Evolutionary conservation across 192 early-diverging fungal species (phyloP), one percentile per base, ranked within the genome.

Genomic region (Podila horticola): DNA sequence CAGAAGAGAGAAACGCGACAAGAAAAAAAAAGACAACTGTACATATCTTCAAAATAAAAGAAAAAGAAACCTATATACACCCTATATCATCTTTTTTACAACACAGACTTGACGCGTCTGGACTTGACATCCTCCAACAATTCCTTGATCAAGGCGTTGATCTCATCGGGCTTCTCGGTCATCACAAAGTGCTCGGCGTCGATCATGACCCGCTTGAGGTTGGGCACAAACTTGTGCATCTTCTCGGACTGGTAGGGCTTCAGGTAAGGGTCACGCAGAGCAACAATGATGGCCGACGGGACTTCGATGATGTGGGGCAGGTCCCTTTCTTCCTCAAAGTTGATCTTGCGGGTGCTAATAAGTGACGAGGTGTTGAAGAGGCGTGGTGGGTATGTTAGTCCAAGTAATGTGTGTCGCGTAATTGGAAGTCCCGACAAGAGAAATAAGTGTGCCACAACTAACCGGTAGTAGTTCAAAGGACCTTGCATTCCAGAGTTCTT

Each of bases 401-500:
- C 34, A 36, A 8, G 34, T 36, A 36, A 9, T 36, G 3, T 36
- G 10, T 11, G 34, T 10, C 34, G 34, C 11, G 34, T 11, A 36
- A 0, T 10, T 36, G 34, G 8, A 36, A 11, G 41, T 45, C 15
- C 41, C 41, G 15, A 4, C 13, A 45, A 45, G 15, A 45, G 15
- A 45, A 45, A 17, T 13, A 45, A 45, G 41, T 12, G 11, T 13
- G 41, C 41, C 13, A 45, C 15, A 36, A 52, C 50, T 52, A n/a
- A 55, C 52, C 52, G 52, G 70, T 85, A 85, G 41, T 71, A 85
- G 73, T 85, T 85, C 24, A 85, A 50, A 1, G 72, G 75, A 5
- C 84, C 84, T n/a, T 75, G 84, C 45, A 79, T 68, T 31, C 74
- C 74, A 26, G 49, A 33, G 29, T 12, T 13, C 28, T 67, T 64